Conservation (phyloP, 2,329 filamentous ascomycete genomes). For the Huntiella savannae region DNA sequence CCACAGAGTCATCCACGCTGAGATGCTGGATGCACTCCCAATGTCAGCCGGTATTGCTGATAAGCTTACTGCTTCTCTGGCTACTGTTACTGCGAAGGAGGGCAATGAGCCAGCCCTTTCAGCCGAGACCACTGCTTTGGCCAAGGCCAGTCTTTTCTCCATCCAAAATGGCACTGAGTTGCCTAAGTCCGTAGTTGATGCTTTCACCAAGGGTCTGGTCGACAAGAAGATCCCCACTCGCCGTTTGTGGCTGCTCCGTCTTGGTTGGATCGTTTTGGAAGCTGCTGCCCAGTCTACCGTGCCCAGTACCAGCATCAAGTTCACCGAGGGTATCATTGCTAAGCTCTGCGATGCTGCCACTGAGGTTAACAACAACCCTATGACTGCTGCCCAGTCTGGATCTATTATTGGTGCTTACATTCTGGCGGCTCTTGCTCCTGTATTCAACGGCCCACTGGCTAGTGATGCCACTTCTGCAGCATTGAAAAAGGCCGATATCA, state of each 20-base stretch:
- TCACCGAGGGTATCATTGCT: conserved; percentile 33
- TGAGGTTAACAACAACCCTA: conserved; percentile 60
- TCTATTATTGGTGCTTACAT: conserved; percentile 66
- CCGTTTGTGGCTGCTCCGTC: conserved; percentile 60
- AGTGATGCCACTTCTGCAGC: conserved; percentile 26
- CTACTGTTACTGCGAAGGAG: conserved; percentile 58
- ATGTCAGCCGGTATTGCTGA: conserved; percentile 41
- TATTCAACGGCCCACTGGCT: conserved; percentile 34
- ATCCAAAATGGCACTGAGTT: conserved; percentile 41
- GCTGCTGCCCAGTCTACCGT: conserved; percentile 25
- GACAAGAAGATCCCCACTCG: conserved; percentile 70
- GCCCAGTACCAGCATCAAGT: conserved; percentile 14
- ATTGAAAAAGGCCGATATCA: conserved; percentile 39
- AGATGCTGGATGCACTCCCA: conserved; percentile 52
- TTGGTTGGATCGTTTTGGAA: conserved; percentile 43
- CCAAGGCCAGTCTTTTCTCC: conserved; percentile 42
- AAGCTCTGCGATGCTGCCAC: conserved; percentile 51
- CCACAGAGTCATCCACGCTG: conserved; percentile 63
- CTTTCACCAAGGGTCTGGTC: conserved; percentile 59
- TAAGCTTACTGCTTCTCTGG: conserved; percentile 47
- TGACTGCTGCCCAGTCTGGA: conserved; percentile 63
- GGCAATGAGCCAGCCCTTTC: conserved; percentile 68
- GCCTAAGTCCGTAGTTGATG: conserved; percentile 47
- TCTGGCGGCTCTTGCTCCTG: conserved; percentile 43
- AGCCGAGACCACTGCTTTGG: conserved; percentile 55